Evolutionary conservation across 139 green algal genomes (phyloP), one percentile per base, ranked within the genome.

Genomic region (Chlamydomonas schloesseri): DNA sequence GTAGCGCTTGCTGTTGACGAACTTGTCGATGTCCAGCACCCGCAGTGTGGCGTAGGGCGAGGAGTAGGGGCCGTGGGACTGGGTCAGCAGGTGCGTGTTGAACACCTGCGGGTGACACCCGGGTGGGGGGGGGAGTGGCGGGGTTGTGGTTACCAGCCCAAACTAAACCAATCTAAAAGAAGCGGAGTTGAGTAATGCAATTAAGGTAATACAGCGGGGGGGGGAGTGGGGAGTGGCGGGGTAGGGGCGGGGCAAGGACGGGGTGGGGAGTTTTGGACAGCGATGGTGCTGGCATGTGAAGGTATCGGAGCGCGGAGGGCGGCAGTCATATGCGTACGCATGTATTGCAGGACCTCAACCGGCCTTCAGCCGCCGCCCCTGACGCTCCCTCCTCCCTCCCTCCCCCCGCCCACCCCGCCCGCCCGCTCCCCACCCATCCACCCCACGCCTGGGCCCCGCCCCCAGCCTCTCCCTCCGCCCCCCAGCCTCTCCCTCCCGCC

Each of bases 1-100:
- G 82, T 89, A 93, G 11, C 86, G 90, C 47, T 93, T 93, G 58
- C 72, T 88, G 90, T 93, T 93, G 0, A 87, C 46, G 33, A 84
- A 93, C 50, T 82, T 62, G 65, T 83, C 68, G 11, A 87, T 84
- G 57, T 92, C 88, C 86, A 93, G 90, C 29, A 93, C 60, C 2
- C 90, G 87, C 37, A 91, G 70, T 21, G 86, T 84, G 37, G 50
- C 81, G 36, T 88, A 83, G 18, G 90, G 72, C n/a, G 33, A 65
- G 29, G 67, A 13, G 57, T 85, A 87, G 69, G 88, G 24, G 31
- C 87, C 90, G 42, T 93, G 87, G 0, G 81, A 88, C 18, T 84
- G 87, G 1, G 37, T 71, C 74, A 90, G 76, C 69, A 93, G 65
- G 62, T 90, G 88, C 73, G 84, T 31, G 83, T 93, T 93, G 82